Evolutionary conservation across 1,284 basidiomycete genomes (phyloP).

Genomic region (Lentinus polychrous): DNA sequence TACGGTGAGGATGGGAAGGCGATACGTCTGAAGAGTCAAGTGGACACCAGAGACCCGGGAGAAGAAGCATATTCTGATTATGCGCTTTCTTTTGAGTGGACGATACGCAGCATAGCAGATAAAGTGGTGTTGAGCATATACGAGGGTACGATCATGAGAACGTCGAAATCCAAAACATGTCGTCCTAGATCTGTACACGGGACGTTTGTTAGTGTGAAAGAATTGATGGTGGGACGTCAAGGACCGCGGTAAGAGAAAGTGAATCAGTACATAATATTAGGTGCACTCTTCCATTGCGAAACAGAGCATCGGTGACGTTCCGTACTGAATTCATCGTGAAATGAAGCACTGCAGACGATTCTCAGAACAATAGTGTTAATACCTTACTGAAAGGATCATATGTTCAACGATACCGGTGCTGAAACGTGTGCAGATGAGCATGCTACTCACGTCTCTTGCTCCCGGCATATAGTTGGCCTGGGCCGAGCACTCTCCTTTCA

Average conservation of each 20-base stretch:
- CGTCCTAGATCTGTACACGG: no score
- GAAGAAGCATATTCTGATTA: slow-evolving; percentile 2
- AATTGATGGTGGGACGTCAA: no score
- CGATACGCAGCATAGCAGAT: neutral
- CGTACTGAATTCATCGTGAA: no score
- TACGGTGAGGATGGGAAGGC: slow-evolving; percentile 1
- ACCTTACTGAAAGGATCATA: slow-evolving; percentile 1
- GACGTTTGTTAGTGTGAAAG: no score
- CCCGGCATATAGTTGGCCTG: neutral
- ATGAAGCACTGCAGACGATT: no score
- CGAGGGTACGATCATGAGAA: neutral
- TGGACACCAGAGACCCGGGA: neutral
- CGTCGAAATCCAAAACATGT: neutral
- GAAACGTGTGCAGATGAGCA: neutral
- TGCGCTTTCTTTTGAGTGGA: neutral
- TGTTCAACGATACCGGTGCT: neutral
- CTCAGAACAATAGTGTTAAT: no score
- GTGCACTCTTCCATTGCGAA: no score
- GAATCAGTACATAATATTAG: no score
- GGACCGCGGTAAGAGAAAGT: no score
- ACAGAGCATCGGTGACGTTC: no score
- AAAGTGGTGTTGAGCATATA: neutral
- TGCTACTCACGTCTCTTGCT: neutral
- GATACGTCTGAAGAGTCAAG: neutral
- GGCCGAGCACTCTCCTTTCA: neutral